Conservation (phyloP, 2,329 filamentous ascomycete genomes). For the Metarhizium rileyi region DNA sequence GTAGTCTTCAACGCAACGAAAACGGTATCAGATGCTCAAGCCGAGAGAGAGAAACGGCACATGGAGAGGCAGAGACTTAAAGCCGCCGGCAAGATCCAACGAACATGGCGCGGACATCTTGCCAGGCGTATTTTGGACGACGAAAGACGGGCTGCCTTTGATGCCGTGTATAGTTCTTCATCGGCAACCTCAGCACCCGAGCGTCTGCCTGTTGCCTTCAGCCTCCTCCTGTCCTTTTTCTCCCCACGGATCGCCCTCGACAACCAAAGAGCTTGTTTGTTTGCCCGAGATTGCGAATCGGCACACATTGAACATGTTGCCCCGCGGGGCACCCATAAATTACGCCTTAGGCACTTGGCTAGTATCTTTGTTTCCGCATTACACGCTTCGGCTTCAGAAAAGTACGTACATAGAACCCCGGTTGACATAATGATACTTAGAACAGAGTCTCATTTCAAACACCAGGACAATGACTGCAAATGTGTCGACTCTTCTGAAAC, state of each 20-base stretch:
- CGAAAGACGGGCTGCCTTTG: conserved; percentile 51
- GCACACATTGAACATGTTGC: conserved; percentile 26
- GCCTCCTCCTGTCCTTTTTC: conserved; percentile 42
- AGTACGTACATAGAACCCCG: conserved; percentile 13
- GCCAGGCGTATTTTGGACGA: conserved; percentile 49
- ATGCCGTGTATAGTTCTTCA: conserved; percentile 41
- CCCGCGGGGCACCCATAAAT: conserved; percentile 17
- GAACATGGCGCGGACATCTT: conserved; percentile 70
- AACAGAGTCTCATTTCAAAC: neutral
- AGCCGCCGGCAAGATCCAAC: conserved; percentile 66
- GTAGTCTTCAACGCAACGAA: conserved; percentile 58
- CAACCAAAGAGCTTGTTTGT: conserved; percentile 33
- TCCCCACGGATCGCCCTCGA: conserved; percentile 35
- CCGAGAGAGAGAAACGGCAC: conserved; percentile 72
- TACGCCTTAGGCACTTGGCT: conserved; percentile 26
- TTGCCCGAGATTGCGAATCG: conserved; percentile 33
- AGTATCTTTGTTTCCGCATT: conserved; percentile 27
- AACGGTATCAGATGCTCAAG: conserved; percentile 76
- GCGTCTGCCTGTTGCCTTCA: conserved; percentile 31
- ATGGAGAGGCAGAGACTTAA: conserved; percentile 68
- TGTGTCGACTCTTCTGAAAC: conserved; percentile 22
- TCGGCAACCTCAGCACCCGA: conserved; percentile 23
- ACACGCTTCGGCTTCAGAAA: conserved; percentile 12
- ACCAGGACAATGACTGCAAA: neutral
- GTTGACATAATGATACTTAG: neutral